These are phyloP conservation scores for Penicillium canariense DNA, from an alignment of 495 filamentous ascomycete genomes.

Conservation along the genomic window DNA sequence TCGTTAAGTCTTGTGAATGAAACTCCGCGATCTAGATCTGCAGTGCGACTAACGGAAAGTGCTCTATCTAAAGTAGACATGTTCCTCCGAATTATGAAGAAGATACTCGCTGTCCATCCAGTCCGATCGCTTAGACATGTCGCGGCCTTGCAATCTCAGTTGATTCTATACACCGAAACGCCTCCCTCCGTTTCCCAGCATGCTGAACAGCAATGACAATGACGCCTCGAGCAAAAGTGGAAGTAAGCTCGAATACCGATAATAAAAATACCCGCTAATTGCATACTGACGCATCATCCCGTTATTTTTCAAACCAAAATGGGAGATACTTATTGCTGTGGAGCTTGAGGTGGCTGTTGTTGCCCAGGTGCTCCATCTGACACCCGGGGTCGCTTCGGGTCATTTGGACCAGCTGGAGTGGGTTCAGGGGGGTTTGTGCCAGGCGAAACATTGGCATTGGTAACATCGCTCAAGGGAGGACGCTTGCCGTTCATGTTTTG, in stretches of 20 bases:
- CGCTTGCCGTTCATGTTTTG: conserved; percentile 44
- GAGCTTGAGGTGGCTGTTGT: conserved; percentile 12
- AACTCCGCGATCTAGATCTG: neutral
- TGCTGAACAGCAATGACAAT: neutral
- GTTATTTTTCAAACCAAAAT: neutral
- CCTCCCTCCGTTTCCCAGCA: neutral
- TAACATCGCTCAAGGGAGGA: conserved; percentile 51
- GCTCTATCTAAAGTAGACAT: neutral
- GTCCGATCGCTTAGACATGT: too few relatives aligned
- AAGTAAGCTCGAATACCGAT: conserved; percentile 1
- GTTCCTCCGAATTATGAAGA: neutral
- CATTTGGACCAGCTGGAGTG: conserved; percentile 23
- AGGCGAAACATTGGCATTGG: conserved; percentile 37
- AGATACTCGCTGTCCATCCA: neutral
- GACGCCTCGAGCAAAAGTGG: neutral
- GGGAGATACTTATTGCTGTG: conserved; percentile 9
- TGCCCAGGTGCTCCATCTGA: conserved; percentile 17
- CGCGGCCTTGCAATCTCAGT: neutral
- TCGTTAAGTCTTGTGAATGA: too few relatives aligned
- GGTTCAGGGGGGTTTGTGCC: conserved; percentile 20
- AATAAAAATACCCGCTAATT: conserved; percentile 17
- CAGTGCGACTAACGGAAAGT: neutral
- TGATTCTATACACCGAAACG: neutral
- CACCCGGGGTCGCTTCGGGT: conserved; percentile 38
- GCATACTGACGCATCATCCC: conserved; percentile 1